Evolutionary conservation across 2,329 filamentous ascomycete species (phyloP), one percentile per base, ranked within the genome.

Genomic region (Ceratocystis harringtonii): DNA sequence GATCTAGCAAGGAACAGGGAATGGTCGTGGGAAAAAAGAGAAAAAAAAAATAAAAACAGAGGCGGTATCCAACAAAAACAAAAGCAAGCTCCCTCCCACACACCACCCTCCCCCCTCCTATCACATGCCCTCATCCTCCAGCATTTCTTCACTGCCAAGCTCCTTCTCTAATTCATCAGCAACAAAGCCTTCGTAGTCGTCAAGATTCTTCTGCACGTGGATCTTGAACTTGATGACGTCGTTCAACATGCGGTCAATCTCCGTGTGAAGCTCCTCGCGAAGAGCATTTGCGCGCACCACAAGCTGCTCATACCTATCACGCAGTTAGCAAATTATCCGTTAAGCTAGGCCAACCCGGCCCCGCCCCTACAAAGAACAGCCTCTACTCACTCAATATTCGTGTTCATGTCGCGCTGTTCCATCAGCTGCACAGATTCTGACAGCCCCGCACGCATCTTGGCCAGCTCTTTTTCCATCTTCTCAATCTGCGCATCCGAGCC

Each of bases 161-260:
- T 92, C 88, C 72, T 86, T 84, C 77, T 95, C 90, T n/a, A 96
- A 85, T 77, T 97, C 92, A 69, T 95, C 89, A 1, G 89, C 87
- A 5, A 96, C 90, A 73, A 96, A 96, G 65, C 86, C 85, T 76
- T 99, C 94, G 74, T 96, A 97, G 72, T 94, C 90, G 73, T 96
- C 92, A 64, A 99, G 79, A 67, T 85, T 87, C 77, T 91, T 92
- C 75, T 99, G 94, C 63, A 99, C 81, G 72, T 97, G 92, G 69
- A 99, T 89, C 78, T 99, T 99, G 83, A 99, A 97, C 72, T 95
- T 92, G 78, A 97, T 95, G 68, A 96, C 88, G 73, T 97, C 92
- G 76, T 96, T 95, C 68, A 99, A 78, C 84, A 97, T 95, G 71
- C 86, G 87, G 77, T 96, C 94, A 71, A 96, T 90, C 74, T 96